Conservation (phyloP, 352 stramenopile genomes). For the Globisporangium megalacanthum region DNA sequence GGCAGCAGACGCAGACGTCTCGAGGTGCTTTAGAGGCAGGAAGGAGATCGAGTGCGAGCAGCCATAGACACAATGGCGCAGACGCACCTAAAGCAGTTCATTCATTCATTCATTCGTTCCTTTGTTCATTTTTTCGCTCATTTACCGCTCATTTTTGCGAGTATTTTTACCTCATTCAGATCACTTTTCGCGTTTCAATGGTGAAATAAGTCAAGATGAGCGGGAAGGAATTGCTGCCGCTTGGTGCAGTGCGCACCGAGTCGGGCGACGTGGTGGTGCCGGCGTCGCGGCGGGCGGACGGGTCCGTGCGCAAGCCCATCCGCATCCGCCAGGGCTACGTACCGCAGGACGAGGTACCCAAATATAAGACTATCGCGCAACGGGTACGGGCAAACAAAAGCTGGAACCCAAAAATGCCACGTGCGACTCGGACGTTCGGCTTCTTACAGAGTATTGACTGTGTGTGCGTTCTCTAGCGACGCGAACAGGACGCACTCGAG, state of each 20-base stretch:
- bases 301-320: constrained; percentile 71
- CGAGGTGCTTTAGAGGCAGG: too few species aligned
- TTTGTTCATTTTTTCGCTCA: too few species aligned
- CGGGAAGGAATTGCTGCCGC: constrained; percentile 26
- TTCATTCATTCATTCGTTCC: too few species aligned
- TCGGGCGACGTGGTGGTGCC: constrained; percentile 66
- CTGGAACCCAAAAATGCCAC: not conserved
- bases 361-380: constrained; percentile 71
- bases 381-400: constrained; percentile 24
- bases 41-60: too few species aligned
- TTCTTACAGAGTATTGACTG: constrained; percentile 1
- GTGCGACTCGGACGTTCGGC: not conserved
- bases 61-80: too few species aligned
- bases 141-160: too few species aligned
- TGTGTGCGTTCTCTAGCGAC: constrained; percentile 7
- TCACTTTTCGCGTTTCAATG: too few species aligned
- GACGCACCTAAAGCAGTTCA: too few species aligned
- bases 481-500: constrained; percentile 4
- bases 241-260: constrained; percentile 54
- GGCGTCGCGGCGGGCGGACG: constrained; percentile 54
- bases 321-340: constrained; percentile 79
- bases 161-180: not conserved
- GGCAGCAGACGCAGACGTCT: too few species aligned
- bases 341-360: constrained; percentile 74
- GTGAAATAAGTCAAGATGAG: not conserved